Conservation (phyloP, 225 moss, liverwort and hornwort genomes). For the Sphagnum tenellum region DNA sequence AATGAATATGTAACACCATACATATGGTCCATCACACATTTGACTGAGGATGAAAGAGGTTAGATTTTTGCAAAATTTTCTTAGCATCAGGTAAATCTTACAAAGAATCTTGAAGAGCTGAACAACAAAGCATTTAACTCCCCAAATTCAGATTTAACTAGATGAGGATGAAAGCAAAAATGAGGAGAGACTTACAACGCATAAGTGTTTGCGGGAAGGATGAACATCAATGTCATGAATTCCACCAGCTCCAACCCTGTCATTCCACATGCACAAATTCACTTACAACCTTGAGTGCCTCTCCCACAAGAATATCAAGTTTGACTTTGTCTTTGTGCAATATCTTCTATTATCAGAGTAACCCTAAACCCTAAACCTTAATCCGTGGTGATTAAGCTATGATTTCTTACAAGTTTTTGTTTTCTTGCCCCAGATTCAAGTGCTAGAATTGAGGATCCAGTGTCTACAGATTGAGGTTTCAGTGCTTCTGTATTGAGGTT, state of each 20-base stretch:
- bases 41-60: too few relatives aligned
- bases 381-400: background rate
- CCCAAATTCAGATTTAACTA: too few relatives aligned
- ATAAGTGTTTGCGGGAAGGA: slow-evolving; percentile 92
- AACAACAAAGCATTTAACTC: background rate
- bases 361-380: background rate
- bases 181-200: slow-evolving; percentile 42
- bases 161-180: background rate
- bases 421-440: background rate
- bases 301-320: too few relatives aligned
- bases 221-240: slow-evolving; percentile 86
- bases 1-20: too few relatives aligned
- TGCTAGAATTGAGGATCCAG: background rate
- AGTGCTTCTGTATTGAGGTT: too few relatives aligned
- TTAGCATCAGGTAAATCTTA: background rate
- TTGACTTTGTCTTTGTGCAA: background rate
- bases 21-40: too few relatives aligned
- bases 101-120: background rate
- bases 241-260: slow-evolving; percentile 53
- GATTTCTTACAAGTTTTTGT: background rate
- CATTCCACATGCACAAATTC: slow-evolving; percentile 38
- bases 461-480: too few relatives aligned
- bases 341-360: background rate
- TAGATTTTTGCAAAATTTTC: background rate
- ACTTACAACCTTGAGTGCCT: slow-evolving; percentile 5